These are phyloP conservation scores for Raphanus raphanistrum DNA, from an alignment of 345 rosid genomes.

Conservation along the genomic window DNA sequence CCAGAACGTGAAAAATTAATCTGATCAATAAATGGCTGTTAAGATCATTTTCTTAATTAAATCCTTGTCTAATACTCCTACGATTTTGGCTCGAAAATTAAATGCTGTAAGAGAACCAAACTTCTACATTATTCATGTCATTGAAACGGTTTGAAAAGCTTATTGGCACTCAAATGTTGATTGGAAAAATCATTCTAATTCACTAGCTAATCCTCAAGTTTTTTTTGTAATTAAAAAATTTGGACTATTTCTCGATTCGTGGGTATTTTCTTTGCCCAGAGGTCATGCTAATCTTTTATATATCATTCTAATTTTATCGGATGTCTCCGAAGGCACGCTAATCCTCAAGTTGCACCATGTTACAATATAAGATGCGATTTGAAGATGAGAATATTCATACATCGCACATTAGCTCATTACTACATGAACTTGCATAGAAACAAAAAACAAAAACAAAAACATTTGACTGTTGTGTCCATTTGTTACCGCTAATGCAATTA, in stretches of 20 bases:
- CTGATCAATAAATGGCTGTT: background rate
- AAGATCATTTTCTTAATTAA: background rate
- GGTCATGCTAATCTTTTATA: no score
- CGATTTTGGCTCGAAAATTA: background rate
- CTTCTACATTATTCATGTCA: background rate
- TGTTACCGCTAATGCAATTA: background rate
- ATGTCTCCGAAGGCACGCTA: background rate
- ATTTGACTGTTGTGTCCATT: background rate
- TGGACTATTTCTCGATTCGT: no score
- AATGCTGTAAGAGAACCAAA: background rate
- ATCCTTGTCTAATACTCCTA: background rate
- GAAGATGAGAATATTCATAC: background rate
- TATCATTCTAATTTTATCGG: no score
- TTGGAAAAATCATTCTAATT: background rate
- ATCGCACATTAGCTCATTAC: background rate
- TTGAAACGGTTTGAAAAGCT: background rate
- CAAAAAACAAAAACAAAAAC: background rate
- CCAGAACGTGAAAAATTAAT: background rate
- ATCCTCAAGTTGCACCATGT: background rate
- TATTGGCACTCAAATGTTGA: background rate
- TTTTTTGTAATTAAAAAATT: no score
- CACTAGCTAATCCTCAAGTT: background rate
- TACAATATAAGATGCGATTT: background rate
- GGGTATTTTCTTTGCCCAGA: no score
- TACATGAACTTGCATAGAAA: background rate